Percentiles rank a stretch among this genome's conserved stretches.
These are phyloP conservation scores for Auriscalpium orientale DNA, from an alignment of 768 basidiomycete genomes.

Conservation along the genomic window DNA sequence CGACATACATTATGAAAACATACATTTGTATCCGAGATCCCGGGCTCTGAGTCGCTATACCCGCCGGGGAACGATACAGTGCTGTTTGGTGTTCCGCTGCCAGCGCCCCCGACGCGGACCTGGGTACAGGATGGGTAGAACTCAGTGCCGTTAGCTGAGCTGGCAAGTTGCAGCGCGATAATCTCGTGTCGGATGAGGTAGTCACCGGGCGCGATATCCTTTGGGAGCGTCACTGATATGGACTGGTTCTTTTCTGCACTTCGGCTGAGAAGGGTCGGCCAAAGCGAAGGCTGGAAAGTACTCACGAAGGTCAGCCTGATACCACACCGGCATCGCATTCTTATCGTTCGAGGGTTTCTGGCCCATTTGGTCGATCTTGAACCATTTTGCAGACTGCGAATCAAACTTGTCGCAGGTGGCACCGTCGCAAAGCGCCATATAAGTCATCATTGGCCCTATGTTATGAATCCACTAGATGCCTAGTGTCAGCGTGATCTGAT, in stretches of 20 bases:
- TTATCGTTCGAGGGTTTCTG: constrained; percentile 1
- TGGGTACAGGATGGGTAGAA: constrained; percentile 73
- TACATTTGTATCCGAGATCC: constrained; percentile 51
- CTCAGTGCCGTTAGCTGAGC: constrained; percentile 54
- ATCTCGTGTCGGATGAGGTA: constrained; percentile 78
- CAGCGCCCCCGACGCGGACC: constrained; percentile 42
- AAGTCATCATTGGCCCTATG: constrained; percentile 67
- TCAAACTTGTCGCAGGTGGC: constrained; percentile 55
- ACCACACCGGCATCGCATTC: constrained; percentile 18
- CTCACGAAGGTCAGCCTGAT: constrained; percentile 23
- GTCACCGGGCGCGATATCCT: constrained; percentile 52
- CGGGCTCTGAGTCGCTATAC: constrained; percentile 63
- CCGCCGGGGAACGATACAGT: constrained; percentile 67
- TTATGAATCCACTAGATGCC: constrained; percentile 42
- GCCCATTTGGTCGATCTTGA: constrained; percentile 43
- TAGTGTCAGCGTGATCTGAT: too few relatives aligned
- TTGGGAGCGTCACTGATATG: constrained; percentile 24
- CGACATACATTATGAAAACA: neutral
- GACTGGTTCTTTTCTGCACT: constrained; percentile 19
- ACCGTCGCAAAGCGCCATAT: constrained; percentile 56
- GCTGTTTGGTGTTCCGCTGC: constrained; percentile 43
- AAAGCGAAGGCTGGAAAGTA: neutral
- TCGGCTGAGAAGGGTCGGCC: neutral
- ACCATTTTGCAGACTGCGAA: constrained; percentile 56
- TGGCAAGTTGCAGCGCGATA: constrained; percentile 66